Evolutionary conservation across 2,329 filamentous ascomycete genomes (phyloP).

Genomic region (Seiridium cupressi): DNA sequence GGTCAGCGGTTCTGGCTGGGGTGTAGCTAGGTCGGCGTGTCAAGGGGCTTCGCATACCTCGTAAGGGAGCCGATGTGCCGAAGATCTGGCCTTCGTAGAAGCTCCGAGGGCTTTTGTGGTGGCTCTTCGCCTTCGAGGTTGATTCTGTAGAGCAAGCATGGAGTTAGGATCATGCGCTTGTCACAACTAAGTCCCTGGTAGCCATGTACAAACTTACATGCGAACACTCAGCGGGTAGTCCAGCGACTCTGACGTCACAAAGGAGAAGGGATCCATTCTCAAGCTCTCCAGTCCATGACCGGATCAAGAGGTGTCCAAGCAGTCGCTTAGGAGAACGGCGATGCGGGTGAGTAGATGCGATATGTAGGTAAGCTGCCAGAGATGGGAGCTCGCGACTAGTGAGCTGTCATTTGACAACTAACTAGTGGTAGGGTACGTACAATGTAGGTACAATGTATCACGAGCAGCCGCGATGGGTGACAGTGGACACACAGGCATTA

Average conservation of each 20-base stretch:
- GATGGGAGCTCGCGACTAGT: not conserved
- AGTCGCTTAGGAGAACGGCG: not conserved
- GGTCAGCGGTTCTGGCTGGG: constrained; percentile 18
- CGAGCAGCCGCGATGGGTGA: not conserved
- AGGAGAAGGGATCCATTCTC: constrained; percentile 90
- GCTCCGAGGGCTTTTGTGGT: constrained; percentile 71
- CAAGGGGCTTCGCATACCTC: constrained; percentile 46
- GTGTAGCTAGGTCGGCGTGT: not conserved
- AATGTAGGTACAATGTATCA: not conserved
- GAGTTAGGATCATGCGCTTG: not conserved
- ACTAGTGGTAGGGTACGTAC: too few relatives aligned
- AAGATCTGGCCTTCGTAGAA: constrained; percentile 76
- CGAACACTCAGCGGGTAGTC: constrained; percentile 69
- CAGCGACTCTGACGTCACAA: constrained; percentile 84
- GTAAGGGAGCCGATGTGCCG: constrained; percentile 85
- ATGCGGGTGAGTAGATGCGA: not conserved
- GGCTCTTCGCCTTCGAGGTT: constrained; percentile 72
- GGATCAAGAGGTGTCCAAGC: too few relatives aligned
- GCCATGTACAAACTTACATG: constrained; percentile 45
- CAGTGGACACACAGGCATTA: not conserved
- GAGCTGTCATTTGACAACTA: constrained; percentile 2
- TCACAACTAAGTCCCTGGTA: not conserved
- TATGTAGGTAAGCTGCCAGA: not conserved
- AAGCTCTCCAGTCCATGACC: constrained; percentile 8
- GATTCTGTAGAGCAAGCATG: constrained; percentile 31